Conservation (phyloP, 169 alveolate species). For the Cryptosporidium sp. region DNA sequence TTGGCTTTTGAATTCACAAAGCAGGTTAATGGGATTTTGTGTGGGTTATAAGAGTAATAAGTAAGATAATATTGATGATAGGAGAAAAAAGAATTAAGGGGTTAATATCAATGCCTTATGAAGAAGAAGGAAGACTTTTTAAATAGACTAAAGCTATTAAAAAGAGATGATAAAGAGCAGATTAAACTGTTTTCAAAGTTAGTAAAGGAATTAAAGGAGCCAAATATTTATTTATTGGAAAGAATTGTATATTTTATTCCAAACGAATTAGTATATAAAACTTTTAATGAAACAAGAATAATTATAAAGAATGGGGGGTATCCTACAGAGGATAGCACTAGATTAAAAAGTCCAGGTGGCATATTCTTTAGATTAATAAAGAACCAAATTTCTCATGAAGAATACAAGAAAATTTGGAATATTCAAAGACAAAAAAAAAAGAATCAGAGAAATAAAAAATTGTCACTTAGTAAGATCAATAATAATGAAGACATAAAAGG, state of each 20-base stretch:
- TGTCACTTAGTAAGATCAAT: neutral
- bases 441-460: neutral
- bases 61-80: neutral
- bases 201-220: constrained; percentile 44
- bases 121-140: constrained; percentile 16
- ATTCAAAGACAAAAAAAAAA: constrained; percentile 25
- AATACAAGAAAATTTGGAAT: constrained; percentile 43
- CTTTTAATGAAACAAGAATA: constrained; percentile 17
- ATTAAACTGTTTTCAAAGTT: constrained; percentile 23
- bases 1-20: neutral
- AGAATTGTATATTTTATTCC: constrained; percentile 59
- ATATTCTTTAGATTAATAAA: constrained; percentile 56
- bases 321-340: constrained; percentile 46
- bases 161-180: constrained; percentile 2
- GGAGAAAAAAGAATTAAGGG: neutral
- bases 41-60: neutral
- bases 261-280: neutral
- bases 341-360: constrained; percentile 68
- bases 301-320: constrained; percentile 58
- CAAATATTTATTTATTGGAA: constrained; percentile 62
- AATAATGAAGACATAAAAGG: neutral
- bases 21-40: neutral
- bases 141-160: constrained; percentile 31
- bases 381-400: constrained; percentile 43
- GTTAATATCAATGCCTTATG: constrained; percentile 6